phyloP scores from a whole-genome alignment of 139 green algal genomes.

The Dunaliella primolecta region DNA sequence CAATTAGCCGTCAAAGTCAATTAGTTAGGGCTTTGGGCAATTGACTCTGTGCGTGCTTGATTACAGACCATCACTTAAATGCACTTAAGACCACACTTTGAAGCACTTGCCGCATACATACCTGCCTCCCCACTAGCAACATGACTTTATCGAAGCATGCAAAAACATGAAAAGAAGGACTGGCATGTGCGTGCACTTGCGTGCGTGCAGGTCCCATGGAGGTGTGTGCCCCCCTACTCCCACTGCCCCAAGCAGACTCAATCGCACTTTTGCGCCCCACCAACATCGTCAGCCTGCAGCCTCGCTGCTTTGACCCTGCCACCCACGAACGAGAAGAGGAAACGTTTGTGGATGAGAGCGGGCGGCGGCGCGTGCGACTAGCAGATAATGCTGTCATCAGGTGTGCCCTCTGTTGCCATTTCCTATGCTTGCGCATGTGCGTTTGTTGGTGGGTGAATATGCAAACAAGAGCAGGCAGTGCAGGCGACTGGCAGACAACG shows the following conservation, averaged over 20 bases:
- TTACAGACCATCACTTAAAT: too few species aligned
- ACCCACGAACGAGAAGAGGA: conserved; percentile 50
- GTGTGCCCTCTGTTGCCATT: conserved; percentile 10
- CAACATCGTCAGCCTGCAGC: conserved; percentile 67
- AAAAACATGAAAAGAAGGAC: too few species aligned
- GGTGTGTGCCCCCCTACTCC: conserved; percentile 31
- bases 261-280: conserved; percentile 49
- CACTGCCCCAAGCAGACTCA: conserved; percentile 22
- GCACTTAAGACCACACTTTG: too few species aligned
- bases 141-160: too few species aligned
- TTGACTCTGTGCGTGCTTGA: too few species aligned
- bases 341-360: conserved; percentile 47
- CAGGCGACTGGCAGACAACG: too few species aligned
- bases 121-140: too few species aligned
- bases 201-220: conserved; percentile 30
- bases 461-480: too few species aligned
- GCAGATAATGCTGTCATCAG: conserved; percentile 48
- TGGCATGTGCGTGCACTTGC: too few species aligned
- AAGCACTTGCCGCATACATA: too few species aligned
- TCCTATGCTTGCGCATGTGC: background rate
- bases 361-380: conserved; percentile 30
- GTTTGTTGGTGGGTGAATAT: background rate
- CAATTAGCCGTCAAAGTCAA: too few species aligned
- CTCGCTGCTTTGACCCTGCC: conserved; percentile 55
- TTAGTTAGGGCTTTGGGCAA: too few species aligned